A percentile compares a stretch with the other conserved stretches of the same genome.
Conservation (phyloP, 768 basidiomycete species). For the Lactifluus echinatus region DNA sequence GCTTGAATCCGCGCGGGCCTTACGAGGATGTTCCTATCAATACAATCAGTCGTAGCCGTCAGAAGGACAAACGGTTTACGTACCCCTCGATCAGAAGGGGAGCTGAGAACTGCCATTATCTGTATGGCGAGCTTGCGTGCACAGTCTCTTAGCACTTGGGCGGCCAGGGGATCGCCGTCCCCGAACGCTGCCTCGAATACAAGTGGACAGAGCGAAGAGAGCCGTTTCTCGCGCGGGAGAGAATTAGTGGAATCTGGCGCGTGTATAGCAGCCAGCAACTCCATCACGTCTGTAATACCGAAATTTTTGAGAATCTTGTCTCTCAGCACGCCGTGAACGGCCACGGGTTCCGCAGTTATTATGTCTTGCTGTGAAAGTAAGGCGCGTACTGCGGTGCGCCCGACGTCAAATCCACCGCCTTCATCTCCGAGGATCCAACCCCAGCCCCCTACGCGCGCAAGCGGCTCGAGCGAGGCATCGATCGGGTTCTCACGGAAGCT, state of each 20-base stretch:
- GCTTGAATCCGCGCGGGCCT: constrained; percentile 43
- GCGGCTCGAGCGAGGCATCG: constrained; percentile 1
- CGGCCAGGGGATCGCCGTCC: constrained; percentile 55
- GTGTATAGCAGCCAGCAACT: constrained; percentile 59
- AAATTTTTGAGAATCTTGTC: constrained; percentile 46
- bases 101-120: constrained; percentile 45
- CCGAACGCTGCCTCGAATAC: constrained; percentile 75
- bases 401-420: constrained; percentile 75
- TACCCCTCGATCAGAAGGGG: constrained; percentile 19
- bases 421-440: constrained; percentile 31
- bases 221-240: constrained; percentile 56
- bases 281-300: constrained; percentile 46
- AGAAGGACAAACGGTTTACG: neutral
- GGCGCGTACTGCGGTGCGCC: constrained; percentile 64
- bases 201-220: constrained; percentile 64
- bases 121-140: constrained; percentile 50
- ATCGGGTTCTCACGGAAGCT: constrained; percentile 40
- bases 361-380: constrained; percentile 50
- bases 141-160: constrained; percentile 45
- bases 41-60: neutral
- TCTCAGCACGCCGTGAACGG: constrained; percentile 30
- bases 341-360: constrained; percentile 27
- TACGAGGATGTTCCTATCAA: constrained; percentile 4
- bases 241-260: constrained; percentile 42
- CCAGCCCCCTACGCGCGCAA: constrained; percentile 12